These are phyloP conservation scores for Ceratocystis lukuohia DNA, from an alignment of 2,329 filamentous ascomycete species.

Conservation along the genomic window DNA sequence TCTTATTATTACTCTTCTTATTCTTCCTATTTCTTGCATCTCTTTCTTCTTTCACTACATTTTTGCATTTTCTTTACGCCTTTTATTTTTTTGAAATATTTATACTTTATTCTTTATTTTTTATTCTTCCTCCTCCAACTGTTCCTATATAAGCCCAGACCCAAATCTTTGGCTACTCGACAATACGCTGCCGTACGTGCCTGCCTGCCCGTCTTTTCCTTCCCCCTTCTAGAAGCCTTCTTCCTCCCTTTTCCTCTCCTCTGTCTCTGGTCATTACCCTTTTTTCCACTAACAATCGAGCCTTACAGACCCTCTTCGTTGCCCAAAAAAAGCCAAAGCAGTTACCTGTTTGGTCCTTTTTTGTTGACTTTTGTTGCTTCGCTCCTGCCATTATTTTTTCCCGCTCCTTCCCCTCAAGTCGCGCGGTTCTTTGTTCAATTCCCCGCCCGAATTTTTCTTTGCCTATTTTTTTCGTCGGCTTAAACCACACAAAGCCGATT, in stretches of 20 bases:
- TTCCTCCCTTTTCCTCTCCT: background rate
- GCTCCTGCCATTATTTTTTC: background rate
- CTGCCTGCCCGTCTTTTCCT: background rate
- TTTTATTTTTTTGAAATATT: background rate
- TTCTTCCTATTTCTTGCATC: background rate
- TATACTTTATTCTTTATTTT: background rate
- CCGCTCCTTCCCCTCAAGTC: background rate
- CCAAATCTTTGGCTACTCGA: background rate
- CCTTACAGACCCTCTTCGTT: too few relatives aligned
- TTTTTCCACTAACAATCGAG: background rate
- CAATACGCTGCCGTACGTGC: background rate
- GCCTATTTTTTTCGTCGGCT: background rate
- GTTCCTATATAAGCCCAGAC: slow-evolving; percentile 1
- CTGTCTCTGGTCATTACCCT: background rate
- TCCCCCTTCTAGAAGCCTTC: background rate
- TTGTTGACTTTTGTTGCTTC: slow-evolving; percentile 1
- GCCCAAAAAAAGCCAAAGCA: background rate
- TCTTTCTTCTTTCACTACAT: background rate
- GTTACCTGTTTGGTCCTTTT: background rate
- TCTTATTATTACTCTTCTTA: background rate
- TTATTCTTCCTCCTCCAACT: background rate
- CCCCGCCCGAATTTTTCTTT: background rate
- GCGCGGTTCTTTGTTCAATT: background rate
- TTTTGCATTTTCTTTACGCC: background rate
- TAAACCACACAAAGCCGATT: background rate